Evolutionary conservation across 306 rosid genomes (phyloP).

Genomic region (Alnus glutinosa): DNA sequence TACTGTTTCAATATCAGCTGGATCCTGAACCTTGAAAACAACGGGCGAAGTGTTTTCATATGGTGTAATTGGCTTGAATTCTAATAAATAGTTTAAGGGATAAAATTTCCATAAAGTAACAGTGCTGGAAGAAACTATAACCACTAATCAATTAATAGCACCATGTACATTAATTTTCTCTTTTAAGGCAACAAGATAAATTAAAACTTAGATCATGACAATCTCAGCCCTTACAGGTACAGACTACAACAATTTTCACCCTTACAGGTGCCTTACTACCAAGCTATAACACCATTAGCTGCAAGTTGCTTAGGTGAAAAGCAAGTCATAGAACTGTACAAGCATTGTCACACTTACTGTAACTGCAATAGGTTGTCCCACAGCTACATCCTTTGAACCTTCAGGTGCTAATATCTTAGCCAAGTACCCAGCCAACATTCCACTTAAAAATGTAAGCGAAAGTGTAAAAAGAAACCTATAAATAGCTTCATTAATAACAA

Average conservation of each 20-base stretch:
- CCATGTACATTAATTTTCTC: conserved; percentile 15
- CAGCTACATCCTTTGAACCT: conserved; percentile 91
- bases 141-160: conserved; percentile 13
- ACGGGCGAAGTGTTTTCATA: conserved; percentile 32
- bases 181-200: conserved; percentile 22
- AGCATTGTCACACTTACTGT: conserved; percentile 63
- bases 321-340: conserved; percentile 20
- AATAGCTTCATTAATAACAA: conserved; percentile 11
- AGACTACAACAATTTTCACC: neutral
- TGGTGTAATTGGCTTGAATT: conserved; percentile 19
- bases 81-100: conserved; percentile 20
- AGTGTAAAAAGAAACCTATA: neutral
- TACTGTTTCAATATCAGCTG: conserved; percentile 68
- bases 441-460: neutral
- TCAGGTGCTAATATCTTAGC: conserved; percentile 84
- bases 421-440: conserved; percentile 51
- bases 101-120: conserved; percentile 14
- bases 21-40: conserved; percentile 79
- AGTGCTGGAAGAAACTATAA: neutral
- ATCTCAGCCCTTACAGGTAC: neutral
- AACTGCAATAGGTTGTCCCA: conserved; percentile 93
- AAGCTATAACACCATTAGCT: neutral
- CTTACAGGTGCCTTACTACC: conserved; percentile 15
- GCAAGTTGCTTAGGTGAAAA: conserved; percentile 20
- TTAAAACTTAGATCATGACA: conserved; percentile 14